These are phyloP conservation scores for Penicillium crystallinum DNA, from an alignment of 495 filamentous ascomycete species.

Conservation along the genomic window DNA sequence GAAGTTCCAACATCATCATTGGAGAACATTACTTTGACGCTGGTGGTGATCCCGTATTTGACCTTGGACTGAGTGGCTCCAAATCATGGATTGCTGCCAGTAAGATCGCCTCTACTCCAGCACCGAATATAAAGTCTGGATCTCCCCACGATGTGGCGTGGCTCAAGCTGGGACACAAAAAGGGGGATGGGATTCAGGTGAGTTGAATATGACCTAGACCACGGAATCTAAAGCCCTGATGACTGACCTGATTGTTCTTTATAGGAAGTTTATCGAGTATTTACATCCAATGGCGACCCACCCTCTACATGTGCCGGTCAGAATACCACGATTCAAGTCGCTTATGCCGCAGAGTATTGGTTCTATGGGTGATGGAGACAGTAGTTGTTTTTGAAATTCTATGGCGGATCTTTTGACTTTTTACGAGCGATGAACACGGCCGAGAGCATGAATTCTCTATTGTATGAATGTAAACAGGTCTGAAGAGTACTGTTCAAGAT, in stretches of 20 bases:
- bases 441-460: background rate
- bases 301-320: constrained; percentile 43
- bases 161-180: constrained; percentile 49
- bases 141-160: constrained; percentile 54
- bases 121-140: constrained; percentile 44
- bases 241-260: constrained; percentile 20
- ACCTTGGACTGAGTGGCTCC: constrained; percentile 44
- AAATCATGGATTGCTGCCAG: constrained; percentile 32
- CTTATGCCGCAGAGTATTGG: constrained; percentile 70
- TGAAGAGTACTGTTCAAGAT: too few species aligned
- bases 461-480: background rate
- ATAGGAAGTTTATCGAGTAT: constrained; percentile 59
- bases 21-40: constrained; percentile 65
- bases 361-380: constrained; percentile 46
- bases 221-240: background rate
- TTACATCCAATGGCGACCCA: constrained; percentile 58
- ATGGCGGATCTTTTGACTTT: background rate
- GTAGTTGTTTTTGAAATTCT: background rate
- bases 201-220: background rate
- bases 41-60: constrained; percentile 50
- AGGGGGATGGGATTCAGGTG: constrained; percentile 44
- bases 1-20: constrained; percentile 32
- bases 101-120: constrained; percentile 42
- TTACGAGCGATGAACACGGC: background rate
- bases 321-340: constrained; percentile 40